Base-by-base conservation (phyloP, 441 rosid species). In the Pelargonium myrrhifolium region DNA sequence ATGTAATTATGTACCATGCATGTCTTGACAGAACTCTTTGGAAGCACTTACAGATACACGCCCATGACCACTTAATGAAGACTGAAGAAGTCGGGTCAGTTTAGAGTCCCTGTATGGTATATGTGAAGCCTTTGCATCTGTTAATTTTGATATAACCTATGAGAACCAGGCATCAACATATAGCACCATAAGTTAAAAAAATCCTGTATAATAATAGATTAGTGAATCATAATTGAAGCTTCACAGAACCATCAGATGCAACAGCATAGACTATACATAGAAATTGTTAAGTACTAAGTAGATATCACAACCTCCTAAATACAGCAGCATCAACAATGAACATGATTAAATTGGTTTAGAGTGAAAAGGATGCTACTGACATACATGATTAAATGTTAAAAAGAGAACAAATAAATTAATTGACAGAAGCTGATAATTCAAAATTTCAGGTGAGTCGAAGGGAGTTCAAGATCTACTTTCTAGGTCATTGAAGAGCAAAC, bases 131-230 rank as follows among this genome's bases (percentile, higher is more conserved):
- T 79, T 84, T 67, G 75, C 85, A 80, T 83, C 87, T 12, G 84
- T 86, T 72, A 83, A 80, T 73, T 84, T 82, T 63, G 98, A 90
- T 83, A 96, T 96, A 47, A 96, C 99, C 99, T 96, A 76, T 58
- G 69, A 68, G 61, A 67, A 69, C 35, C 28, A 80, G 59, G 67
- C 14, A 62, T 65, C 31, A 62, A 26, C 39, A 60, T 59, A 69
- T 60, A 15, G 43, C 63, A 69, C 59, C 68, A 20, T 62, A 60
- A 74, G 62, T 65, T 70, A 22, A 21, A 55, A 55, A 31, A 31
- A 65, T 49, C n/a, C 1, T 2, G 3, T 66, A 26, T 2, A 43
- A 28, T 10, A 21, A 68, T 1, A 26, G 9, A 21, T 22, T 22
- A 15, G 26, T 20, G 24, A 68, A 47, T 67, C 31, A 39, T 18